These are phyloP conservation scores for Pseudogymnoascus destructans DNA, from an alignment of 2,329 filamentous ascomycete genomes.

Conservation along the genomic window DNA sequence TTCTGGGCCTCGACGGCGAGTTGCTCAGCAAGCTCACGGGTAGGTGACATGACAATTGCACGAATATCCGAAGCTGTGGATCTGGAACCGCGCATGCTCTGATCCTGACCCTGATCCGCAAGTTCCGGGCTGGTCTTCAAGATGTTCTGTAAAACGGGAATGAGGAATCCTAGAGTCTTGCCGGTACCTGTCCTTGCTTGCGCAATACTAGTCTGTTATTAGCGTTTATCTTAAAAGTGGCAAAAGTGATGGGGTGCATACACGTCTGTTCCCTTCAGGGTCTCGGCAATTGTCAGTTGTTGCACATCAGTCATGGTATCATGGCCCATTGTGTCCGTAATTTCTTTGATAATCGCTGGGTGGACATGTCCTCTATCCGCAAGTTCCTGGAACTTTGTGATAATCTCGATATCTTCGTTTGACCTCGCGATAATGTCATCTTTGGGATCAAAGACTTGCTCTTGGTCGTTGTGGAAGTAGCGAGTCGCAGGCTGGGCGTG, in stretches of 20 bases:
- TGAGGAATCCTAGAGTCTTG: conserved; percentile 87
- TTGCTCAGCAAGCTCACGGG: conserved; percentile 69
- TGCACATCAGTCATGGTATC: conserved; percentile 88
- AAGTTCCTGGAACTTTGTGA: conserved; percentile 25
- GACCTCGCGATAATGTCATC: not conserved
- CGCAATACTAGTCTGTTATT: conserved; percentile 50
- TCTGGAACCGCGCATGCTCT: conserved; percentile 18
- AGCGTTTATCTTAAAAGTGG: conserved; percentile 6
- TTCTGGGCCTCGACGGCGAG: conserved; percentile 62
- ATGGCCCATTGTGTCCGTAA: conserved; percentile 63
- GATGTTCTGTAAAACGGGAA: conserved; percentile 74
- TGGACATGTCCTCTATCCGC: conserved; percentile 23
- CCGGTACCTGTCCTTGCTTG: conserved; percentile 96
- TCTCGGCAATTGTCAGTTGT: conserved; percentile 65
- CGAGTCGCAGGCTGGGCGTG: conserved; percentile 13
- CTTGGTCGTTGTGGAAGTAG: conserved; percentile 18
- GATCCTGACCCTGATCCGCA: conserved; percentile 29
- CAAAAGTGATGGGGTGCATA: conserved; percentile 17
- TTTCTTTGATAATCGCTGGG: conserved; percentile 29
- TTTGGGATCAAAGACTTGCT: not conserved
- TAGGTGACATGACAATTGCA: conserved; percentile 64
- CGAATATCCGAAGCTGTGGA: conserved; percentile 47
- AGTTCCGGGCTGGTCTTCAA: conserved; percentile 48
- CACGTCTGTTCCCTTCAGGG: conserved; percentile 46
- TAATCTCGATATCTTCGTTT: conserved; percentile 10